phyloP scores from a whole-genome alignment of 225 moss, liverwort and hornwort species.

The Bryoerythrophyllum caledonicum region DNA sequence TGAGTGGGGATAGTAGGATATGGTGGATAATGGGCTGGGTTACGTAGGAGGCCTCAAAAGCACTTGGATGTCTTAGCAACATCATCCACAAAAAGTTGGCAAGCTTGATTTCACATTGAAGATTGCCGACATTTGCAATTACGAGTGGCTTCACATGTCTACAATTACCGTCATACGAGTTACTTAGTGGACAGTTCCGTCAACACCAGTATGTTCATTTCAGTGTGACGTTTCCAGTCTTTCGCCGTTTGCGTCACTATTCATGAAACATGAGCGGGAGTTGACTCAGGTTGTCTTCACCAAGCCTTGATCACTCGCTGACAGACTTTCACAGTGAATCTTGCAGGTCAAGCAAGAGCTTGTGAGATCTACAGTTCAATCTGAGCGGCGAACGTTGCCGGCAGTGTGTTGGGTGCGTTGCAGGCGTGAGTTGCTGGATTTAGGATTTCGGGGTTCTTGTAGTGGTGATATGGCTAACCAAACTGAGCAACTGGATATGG shows the following conservation, averaged over 20 bases:
- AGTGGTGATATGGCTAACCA: conserved; percentile 29
- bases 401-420: background rate
- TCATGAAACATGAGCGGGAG: background rate
- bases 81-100: background rate
- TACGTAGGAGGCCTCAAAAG: no score
- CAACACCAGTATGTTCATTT: background rate
- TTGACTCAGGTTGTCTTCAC: background rate
- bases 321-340: background rate
- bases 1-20: no score
- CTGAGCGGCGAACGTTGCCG: background rate
- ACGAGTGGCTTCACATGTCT: background rate
- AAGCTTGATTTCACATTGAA: background rate
- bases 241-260: background rate
- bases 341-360: background rate
- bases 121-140: background rate
- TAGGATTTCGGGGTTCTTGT: conserved; percentile 13
- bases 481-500: conserved; percentile 14
- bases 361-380: background rate
- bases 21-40: no score
- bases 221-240: background rate
- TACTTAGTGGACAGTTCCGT: background rate
- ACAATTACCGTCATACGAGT: background rate
- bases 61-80: no score
- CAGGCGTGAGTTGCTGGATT: background rate
- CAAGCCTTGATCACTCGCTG: background rate